These are phyloP conservation scores for Agrostemma githago DNA, from an alignment of 148 eudicot genomes.

Conservation along the genomic window DNA sequence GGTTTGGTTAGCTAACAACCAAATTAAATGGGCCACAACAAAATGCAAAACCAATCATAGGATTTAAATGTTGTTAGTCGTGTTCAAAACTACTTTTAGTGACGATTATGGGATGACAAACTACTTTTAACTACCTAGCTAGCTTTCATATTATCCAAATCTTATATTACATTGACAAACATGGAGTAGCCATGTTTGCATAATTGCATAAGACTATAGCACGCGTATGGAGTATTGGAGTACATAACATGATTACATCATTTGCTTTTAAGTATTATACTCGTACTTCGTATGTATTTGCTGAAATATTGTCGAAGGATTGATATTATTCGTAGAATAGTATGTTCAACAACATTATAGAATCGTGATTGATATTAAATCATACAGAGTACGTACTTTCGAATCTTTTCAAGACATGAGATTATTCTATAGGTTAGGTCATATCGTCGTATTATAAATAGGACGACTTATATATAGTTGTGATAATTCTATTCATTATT, in stretches of 20 bases:
- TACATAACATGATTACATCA: neutral
- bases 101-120: neutral
- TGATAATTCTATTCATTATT: too few species aligned
- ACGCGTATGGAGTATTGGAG: neutral
- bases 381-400: too few species aligned
- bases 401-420: too few species aligned
- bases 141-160: neutral
- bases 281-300: too few species aligned
- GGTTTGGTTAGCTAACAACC: neutral
- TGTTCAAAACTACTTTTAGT: neutral
- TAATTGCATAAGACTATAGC: neutral
- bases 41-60: neutral
- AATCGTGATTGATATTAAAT: too few species aligned
- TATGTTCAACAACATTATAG: too few species aligned
- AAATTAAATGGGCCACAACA: neutral
- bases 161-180: neutral
- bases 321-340: too few species aligned
- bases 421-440: too few species aligned
- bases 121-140: too few species aligned
- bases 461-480: too few species aligned
- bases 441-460: too few species aligned
- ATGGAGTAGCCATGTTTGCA: neutral
- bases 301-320: too few species aligned
- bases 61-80: neutral
- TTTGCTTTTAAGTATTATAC: neutral